phyloP scores from a whole-genome alignment of 2,329 filamentous ascomycete genomes.

The Thyridium curvatum region DNA sequence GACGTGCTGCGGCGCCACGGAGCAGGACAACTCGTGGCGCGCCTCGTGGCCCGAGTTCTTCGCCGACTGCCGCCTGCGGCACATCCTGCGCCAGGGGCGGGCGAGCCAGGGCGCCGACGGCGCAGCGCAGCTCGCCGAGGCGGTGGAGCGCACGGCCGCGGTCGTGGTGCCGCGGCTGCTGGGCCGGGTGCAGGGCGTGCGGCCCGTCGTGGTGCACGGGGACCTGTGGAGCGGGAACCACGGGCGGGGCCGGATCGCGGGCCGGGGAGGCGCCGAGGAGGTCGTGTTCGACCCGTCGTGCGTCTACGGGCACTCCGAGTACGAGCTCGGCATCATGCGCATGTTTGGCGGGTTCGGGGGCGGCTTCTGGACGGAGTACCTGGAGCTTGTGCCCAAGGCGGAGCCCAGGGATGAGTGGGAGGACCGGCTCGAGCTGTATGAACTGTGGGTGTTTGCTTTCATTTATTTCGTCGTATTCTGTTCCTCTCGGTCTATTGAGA shows the following conservation, averaged over 20 bases:
- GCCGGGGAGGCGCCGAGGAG: slow-evolving; percentile 52
- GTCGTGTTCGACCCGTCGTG: slow-evolving; percentile 78
- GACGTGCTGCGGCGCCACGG: slow-evolving; percentile 82
- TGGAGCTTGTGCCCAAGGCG: slow-evolving; percentile 66
- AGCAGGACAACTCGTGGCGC: slow-evolving; percentile 71
- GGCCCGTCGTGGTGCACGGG: slow-evolving; percentile 81
- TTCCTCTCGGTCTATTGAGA: slow-evolving; percentile 10
- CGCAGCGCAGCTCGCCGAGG: slow-evolving; percentile 47
- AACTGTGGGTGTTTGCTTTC: slow-evolving; percentile 53
- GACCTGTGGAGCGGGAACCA: slow-evolving; percentile 93
- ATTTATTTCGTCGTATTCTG: background rate
- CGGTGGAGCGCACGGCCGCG: slow-evolving; percentile 59
- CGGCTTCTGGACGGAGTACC: slow-evolving; percentile 72
- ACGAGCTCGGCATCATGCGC: slow-evolving; percentile 86
- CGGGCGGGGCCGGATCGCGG: slow-evolving; percentile 54
- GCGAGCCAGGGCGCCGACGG: slow-evolving; percentile 57
- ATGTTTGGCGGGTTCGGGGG: slow-evolving; percentile 89
- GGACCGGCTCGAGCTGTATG: slow-evolving; percentile 77
- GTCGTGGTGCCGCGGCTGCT: slow-evolving; percentile 72
- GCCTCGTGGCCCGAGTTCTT: slow-evolving; percentile 82
- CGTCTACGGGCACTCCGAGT: slow-evolving; percentile 84
- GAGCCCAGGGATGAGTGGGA: slow-evolving; percentile 78
- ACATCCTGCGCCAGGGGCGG: slow-evolving; percentile 52
- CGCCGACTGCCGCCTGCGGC: slow-evolving; percentile 65
- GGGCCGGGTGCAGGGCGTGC: slow-evolving; percentile 57